Conservation (phyloP, 1,284 basidiomycete species). For the Puccinia brachypodii region DNA sequence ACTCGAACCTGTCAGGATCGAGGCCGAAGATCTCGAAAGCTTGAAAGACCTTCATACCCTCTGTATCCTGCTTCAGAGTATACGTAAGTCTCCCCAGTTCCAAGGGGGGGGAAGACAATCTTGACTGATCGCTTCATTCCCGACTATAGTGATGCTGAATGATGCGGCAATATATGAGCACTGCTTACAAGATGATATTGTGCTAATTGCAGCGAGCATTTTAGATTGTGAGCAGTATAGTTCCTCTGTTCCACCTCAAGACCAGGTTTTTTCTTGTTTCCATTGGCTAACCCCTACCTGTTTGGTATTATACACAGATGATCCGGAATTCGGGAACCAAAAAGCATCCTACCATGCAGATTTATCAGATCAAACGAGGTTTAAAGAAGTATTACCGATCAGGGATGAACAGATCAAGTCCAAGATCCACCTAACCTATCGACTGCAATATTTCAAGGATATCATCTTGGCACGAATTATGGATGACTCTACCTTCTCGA, state of each 20-base stretch:
- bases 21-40: slow-evolving; percentile 89
- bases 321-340: slow-evolving; percentile 89
- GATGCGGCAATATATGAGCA: slow-evolving; percentile 94
- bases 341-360: slow-evolving; percentile 97
- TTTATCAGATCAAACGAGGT: slow-evolving; percentile 74
- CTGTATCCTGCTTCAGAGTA: slow-evolving; percentile 90
- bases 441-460: slow-evolving; percentile 94
- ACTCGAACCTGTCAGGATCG: slow-evolving; percentile 76
- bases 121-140: neutral
- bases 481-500: slow-evolving; percentile 95
- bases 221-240: slow-evolving; percentile 96
- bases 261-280: neutral
- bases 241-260: too few relatives aligned
- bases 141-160: slow-evolving; percentile 78
- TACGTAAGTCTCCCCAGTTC: slow-evolving; percentile 78
- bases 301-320: slow-evolving; percentile 76
- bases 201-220: slow-evolving; percentile 89
- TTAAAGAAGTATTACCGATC: slow-evolving; percentile 81
- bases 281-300: neutral
- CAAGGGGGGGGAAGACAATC: too few relatives aligned
- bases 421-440: slow-evolving; percentile 95
- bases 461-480: slow-evolving; percentile 91
- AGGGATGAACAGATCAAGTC: slow-evolving; percentile 70
- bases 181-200: slow-evolving; percentile 88
- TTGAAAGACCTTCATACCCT: slow-evolving; percentile 83